phyloP scores from a whole-genome alignment of 1,284 basidiomycete species.

The Malassezia restricta region DNA sequence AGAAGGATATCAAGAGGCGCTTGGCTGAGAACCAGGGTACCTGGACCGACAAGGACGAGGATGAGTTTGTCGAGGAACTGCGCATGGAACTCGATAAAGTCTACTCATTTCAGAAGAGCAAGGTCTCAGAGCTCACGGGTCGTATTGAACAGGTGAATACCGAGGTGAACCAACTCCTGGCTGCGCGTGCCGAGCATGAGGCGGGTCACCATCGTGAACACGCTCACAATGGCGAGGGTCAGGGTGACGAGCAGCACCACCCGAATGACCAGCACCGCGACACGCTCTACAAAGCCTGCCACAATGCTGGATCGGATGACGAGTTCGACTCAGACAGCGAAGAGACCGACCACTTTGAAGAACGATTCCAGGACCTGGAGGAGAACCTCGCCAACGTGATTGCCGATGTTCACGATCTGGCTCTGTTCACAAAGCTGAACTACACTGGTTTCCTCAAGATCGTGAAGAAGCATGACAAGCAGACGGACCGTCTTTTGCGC shows the following conservation, averaged over 20 bases:
- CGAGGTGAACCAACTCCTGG: slow-evolving; percentile 42
- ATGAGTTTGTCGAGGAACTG: slow-evolving; percentile 49
- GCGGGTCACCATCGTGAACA: not conserved
- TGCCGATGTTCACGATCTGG: slow-evolving; percentile 94
- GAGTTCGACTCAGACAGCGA: slow-evolving; percentile 56
- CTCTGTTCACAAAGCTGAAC: slow-evolving; percentile 82
- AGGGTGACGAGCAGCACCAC: slow-evolving; percentile 45
- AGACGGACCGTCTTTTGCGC: slow-evolving; percentile 54
- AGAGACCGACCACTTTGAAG: slow-evolving; percentile 66
- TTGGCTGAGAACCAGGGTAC: slow-evolving; percentile 36
- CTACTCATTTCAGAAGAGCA: slow-evolving; percentile 82
- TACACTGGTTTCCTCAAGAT: slow-evolving; percentile 96
- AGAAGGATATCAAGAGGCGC: slow-evolving; percentile 45
- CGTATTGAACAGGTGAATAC: slow-evolving; percentile 44
- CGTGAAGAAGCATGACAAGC: slow-evolving; percentile 80
- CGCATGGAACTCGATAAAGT: slow-evolving; percentile 87
- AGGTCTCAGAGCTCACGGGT: slow-evolving; percentile 49
- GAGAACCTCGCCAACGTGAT: slow-evolving; percentile 91
- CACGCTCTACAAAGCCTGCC: slow-evolving; percentile 37
- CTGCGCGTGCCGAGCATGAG: slow-evolving; percentile 17
- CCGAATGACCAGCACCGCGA: slow-evolving; percentile 8
- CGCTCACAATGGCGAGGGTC: slow-evolving; percentile 48
- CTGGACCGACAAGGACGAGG: slow-evolving; percentile 46
- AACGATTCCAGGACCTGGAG: slow-evolving; percentile 75
- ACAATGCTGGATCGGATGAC: slow-evolving; percentile 50